These are phyloP conservation scores for Nakazawaea laoshanensis DNA, from an alignment of 805 yeast genomes.

Conservation along the genomic window DNA sequence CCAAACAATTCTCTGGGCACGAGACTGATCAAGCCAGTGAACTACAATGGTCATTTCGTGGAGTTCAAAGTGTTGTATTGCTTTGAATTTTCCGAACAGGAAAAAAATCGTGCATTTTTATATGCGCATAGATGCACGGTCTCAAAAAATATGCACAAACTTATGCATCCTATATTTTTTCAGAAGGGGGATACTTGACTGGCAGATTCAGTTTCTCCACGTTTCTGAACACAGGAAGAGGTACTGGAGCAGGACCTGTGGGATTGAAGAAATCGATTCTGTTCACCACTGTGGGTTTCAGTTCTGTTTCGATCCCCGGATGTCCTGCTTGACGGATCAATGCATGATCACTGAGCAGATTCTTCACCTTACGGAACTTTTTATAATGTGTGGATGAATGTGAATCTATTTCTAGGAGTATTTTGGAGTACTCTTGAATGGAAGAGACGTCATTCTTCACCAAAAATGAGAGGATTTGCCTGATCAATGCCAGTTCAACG, in stretches of 20 bases:
- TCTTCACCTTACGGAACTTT: constrained; percentile 21
- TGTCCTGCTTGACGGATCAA: constrained; percentile 25
- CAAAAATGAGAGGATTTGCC: constrained; percentile 27
- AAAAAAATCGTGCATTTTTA: too few species aligned
- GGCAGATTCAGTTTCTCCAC: constrained; percentile 53
- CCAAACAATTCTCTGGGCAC: constrained; percentile 59
- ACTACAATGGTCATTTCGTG: too few species aligned
- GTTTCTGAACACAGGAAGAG: constrained; percentile 51
- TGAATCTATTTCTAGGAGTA: constrained; percentile 20
- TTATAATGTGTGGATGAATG: constrained; percentile 23
- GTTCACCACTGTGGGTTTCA: constrained; percentile 36
- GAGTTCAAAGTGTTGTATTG: too few species aligned
- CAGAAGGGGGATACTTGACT: constrained; percentile 27
- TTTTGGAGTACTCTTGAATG: constrained; percentile 10
- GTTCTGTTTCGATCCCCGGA: constrained; percentile 25
- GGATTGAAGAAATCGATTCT: constrained; percentile 19
- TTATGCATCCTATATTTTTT: constrained; percentile 9
- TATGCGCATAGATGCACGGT: too few species aligned
- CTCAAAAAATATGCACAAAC: too few species aligned
- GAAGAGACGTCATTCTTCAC: constrained; percentile 14
- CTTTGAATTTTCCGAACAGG: too few species aligned
- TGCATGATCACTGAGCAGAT: constrained; percentile 19
- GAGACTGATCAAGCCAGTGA: constrained; percentile 41
- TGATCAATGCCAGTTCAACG: constrained; percentile 32
- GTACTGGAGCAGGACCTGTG: constrained; percentile 16